A percentile compares a stretch with the other conserved stretches of the same genome.
phyloP scores from a whole-genome alignment of 1,284 basidiomycete species.

The Trametes sp. region DNA sequence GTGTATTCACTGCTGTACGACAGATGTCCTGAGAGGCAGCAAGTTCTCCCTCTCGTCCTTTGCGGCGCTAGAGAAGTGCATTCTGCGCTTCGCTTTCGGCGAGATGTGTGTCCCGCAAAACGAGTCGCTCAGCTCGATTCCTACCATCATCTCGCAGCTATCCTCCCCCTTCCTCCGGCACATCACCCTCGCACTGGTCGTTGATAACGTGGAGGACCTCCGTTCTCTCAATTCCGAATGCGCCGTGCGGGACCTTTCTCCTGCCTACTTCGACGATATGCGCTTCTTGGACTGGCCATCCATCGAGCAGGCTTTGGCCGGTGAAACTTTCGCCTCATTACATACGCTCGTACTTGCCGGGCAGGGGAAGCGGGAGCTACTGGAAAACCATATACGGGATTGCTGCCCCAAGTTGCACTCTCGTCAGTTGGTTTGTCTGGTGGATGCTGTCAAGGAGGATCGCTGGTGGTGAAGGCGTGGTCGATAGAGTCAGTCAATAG shows the following conservation, averaged over 20 bases:
- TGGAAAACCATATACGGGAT: slow-evolving; percentile 18
- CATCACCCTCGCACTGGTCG: slow-evolving; percentile 30
- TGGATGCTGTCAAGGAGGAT: background rate
- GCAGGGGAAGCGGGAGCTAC: slow-evolving; percentile 5
- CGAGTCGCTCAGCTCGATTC: slow-evolving; percentile 33
- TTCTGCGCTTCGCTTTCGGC: slow-evolving; percentile 30
- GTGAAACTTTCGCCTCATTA: slow-evolving; percentile 17
- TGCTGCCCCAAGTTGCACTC: slow-evolving; percentile 18
- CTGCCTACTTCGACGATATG: slow-evolving; percentile 36
- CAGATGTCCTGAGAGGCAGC: slow-evolving; percentile 16
- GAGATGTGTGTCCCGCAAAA: slow-evolving; percentile 40
- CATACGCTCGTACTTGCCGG: slow-evolving; percentile 30
- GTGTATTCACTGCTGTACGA: background rate
- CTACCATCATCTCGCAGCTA: slow-evolving; percentile 30
- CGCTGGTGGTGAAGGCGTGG: slow-evolving; percentile 10
- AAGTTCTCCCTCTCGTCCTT: slow-evolving; percentile 26
- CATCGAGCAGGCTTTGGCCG: slow-evolving; percentile 20
- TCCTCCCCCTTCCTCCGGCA: slow-evolving; percentile 26
- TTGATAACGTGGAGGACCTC: slow-evolving; percentile 37
- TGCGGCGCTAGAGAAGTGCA: slow-evolving; percentile 26
- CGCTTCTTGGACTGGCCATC: slow-evolving; percentile 33
- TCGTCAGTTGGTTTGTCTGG: slow-evolving; percentile 15
- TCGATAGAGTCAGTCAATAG: no score
- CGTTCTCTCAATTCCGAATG: slow-evolving; percentile 38
- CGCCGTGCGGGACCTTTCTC: slow-evolving; percentile 32